Percentiles rank a stretch among this genome's conserved stretches.
Conservation (phyloP, 495 filamentous ascomycete species). For the Durotheca rogersii region DNA sequence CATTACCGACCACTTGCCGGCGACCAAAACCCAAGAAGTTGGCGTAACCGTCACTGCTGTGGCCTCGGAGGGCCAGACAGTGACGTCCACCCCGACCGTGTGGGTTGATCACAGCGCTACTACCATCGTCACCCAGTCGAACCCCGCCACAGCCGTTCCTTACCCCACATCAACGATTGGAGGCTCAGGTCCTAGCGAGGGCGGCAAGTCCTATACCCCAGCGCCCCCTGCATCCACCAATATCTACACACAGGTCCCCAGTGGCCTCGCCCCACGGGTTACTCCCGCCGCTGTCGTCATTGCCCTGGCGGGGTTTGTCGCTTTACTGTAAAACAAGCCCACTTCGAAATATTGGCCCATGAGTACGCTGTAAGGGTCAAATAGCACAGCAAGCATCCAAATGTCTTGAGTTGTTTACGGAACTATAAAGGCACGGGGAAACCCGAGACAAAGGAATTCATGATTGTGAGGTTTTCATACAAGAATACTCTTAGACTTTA, state of each 20-base stretch:
- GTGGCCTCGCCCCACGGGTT: slow-evolving; percentile 28
- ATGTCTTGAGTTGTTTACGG: neutral
- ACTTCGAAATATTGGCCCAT: slow-evolving; percentile 13
- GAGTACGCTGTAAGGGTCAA: neutral
- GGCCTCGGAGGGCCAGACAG: slow-evolving; percentile 31
- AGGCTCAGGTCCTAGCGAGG: slow-evolving; percentile 3
- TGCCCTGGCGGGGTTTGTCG: slow-evolving; percentile 41
- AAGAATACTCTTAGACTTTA: no score
- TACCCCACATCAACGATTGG: slow-evolving; percentile 36
- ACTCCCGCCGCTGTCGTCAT: slow-evolving; percentile 38
- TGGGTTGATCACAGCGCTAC: slow-evolving; percentile 36
- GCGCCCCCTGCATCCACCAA: slow-evolving; percentile 9
- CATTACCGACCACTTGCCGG: slow-evolving; percentile 36
- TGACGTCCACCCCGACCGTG: slow-evolving; percentile 33
- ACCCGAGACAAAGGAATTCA: no score
- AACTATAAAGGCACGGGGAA: neutral
- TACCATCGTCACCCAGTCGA: slow-evolving; percentile 27
- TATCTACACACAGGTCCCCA: slow-evolving; percentile 22
- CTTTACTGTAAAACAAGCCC: slow-evolving; percentile 36
- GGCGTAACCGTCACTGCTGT: slow-evolving; percentile 39
- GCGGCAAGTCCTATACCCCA: slow-evolving; percentile 22
- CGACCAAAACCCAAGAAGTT: slow-evolving; percentile 40
- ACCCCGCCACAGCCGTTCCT: slow-evolving; percentile 22
- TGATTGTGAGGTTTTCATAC: no score
- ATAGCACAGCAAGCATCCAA: no score